A percentile compares a stretch with the other conserved stretches of the same genome.
phyloP scores from a whole-genome alignment of 1,284 basidiomycete genomes.

The Microbotryomycetes sp. region DNA sequence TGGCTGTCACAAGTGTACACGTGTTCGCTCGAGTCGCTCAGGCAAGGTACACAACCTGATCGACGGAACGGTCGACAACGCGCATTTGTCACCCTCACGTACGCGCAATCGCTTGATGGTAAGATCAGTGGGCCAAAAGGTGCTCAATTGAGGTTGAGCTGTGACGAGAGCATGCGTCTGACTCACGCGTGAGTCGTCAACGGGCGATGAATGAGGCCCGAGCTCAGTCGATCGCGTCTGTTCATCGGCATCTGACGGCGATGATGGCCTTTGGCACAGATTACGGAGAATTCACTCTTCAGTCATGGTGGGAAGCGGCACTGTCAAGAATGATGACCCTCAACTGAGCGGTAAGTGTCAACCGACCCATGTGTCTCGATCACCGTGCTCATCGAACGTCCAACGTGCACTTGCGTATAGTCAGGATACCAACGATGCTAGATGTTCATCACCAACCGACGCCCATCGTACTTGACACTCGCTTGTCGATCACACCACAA shows the following conservation, averaged over 20 bases:
- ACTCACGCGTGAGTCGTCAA: slow-evolving; percentile 68
- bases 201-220: not conserved
- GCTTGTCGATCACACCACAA: slow-evolving; percentile 58
- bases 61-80: not conserved
- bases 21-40: not conserved
- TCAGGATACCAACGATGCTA: slow-evolving; percentile 41
- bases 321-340: slow-evolving; percentile 84
- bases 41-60: not conserved
- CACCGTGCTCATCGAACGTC: slow-evolving; percentile 39
- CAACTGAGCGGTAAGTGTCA: slow-evolving; percentile 71
- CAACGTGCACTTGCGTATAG: slow-evolving; percentile 56
- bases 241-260: not conserved
- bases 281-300: slow-evolving; percentile 70
- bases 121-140: slow-evolving; percentile 77
- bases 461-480: slow-evolving; percentile 76
- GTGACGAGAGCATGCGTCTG: slow-evolving; percentile 83
- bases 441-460: slow-evolving; percentile 52
- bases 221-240: not conserved
- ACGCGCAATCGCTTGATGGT: slow-evolving; percentile 89
- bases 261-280: slow-evolving; percentile 15
- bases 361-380: slow-evolving; percentile 7
- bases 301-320: slow-evolving; percentile 85
- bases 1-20: not conserved
- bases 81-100: slow-evolving; percentile 66
- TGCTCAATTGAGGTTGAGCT: slow-evolving; percentile 72